A percentile compares a stretch with the other conserved stretches of the same genome.
These are phyloP conservation scores for Ophiorrhiza pumila DNA, from an alignment of 257 asterid genomes.

Conservation along the genomic window DNA sequence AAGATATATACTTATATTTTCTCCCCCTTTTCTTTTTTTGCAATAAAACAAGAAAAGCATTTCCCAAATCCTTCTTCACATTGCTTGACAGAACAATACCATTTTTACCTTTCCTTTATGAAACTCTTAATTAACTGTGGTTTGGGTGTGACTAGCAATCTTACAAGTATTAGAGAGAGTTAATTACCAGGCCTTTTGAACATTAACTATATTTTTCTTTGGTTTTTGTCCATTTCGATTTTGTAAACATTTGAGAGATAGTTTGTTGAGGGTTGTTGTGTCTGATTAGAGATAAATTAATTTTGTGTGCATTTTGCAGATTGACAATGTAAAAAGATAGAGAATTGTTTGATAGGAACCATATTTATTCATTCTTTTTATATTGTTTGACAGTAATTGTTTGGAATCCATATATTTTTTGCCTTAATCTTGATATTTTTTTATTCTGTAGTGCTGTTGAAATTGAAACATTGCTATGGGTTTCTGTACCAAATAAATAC, in stretches of 20 bases:
- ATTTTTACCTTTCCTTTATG: background rate
- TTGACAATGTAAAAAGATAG: constrained; percentile 9
- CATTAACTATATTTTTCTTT: background rate
- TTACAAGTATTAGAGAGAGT: background rate
- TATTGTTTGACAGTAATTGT: background rate
- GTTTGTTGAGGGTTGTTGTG: background rate
- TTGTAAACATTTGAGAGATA: constrained; percentile 1
- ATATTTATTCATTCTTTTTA: constrained; percentile 7
- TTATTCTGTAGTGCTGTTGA: no score
- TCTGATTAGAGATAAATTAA: background rate
- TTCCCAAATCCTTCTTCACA: background rate
- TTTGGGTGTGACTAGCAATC: background rate
- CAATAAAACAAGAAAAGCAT: constrained; percentile 4
- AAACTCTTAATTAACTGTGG: background rate
- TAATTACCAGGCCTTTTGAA: background rate
- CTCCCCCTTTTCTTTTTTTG: background rate
- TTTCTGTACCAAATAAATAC: no score
- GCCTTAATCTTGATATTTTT: background rate
- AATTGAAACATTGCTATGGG: no score
- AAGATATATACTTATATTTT: constrained; percentile 12
- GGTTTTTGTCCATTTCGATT: background rate
- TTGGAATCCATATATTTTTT: background rate
- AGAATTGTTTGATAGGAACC: background rate
- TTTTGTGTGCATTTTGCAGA: constrained; percentile 6
- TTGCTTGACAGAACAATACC: background rate